Conservation (phyloP, 2,329 filamentous ascomycete species). For the Aspergillus uvarum region DNA sequence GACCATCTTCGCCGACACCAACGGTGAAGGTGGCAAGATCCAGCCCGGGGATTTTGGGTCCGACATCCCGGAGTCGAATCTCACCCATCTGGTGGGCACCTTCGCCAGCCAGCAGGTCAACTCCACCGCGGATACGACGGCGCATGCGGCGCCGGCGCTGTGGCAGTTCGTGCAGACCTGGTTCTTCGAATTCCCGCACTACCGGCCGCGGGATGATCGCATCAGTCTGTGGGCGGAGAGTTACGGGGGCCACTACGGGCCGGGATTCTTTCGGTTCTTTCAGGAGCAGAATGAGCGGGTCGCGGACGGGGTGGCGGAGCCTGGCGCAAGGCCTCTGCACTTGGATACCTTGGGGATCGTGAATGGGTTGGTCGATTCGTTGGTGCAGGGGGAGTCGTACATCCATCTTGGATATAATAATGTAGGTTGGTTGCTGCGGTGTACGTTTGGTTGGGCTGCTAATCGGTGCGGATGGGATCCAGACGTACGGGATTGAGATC, state of each 20-base stretch:
- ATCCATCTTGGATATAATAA: slow-evolving; percentile 1
- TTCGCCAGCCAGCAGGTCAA: slow-evolving; percentile 4
- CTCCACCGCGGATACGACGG: slow-evolving; percentile 4
- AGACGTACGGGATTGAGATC: slow-evolving; percentile 2
- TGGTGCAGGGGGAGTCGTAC: slow-evolving; percentile 1
- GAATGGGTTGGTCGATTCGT: slow-evolving; percentile 3
- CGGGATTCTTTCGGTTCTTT: neutral
- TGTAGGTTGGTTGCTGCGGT: neutral
- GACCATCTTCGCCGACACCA: neutral
- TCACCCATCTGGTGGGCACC: slow-evolving; percentile 1
- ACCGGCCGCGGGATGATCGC: neutral
- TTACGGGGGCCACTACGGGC: slow-evolving; percentile 7
- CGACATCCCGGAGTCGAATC: neutral
- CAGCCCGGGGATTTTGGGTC: neutral
- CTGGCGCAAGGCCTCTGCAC: neutral
- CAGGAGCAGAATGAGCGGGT: slow-evolving; percentile 5
- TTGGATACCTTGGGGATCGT: slow-evolving; percentile 2
- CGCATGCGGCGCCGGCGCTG: neutral
- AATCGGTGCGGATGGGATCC: neutral
- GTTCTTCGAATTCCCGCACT: neutral
- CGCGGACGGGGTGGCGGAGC: neutral
- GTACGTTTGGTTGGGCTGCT: no score
- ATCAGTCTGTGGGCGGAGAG: slow-evolving; percentile 7
- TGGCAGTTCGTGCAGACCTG: slow-evolving; percentile 7
- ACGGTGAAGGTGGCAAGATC: neutral